Evolutionary conservation across 2,329 filamentous ascomycete species (phyloP).

Genomic region (Cordyceps tenuipes): DNA sequence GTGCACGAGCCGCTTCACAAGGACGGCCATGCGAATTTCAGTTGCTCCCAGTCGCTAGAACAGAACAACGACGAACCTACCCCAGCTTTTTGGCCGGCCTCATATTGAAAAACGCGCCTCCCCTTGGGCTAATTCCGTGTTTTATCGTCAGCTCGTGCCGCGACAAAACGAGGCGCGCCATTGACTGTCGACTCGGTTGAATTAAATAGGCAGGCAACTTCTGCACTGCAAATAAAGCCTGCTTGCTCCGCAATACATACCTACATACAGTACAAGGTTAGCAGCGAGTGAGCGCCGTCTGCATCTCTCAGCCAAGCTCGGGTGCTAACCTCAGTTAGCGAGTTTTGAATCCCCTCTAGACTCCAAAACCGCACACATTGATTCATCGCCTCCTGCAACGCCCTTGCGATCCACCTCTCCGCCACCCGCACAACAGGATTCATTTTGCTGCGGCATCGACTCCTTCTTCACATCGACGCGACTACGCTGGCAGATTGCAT

Average conservation of each 20-base stretch:
- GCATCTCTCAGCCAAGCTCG: neutral
- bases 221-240: neutral
- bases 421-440: neutral
- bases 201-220: neutral
- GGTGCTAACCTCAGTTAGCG: neutral
- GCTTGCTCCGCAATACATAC: neutral
- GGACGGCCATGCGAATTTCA: slow-evolving; percentile 12
- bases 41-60: neutral
- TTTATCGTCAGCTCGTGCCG: neutral
- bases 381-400: slow-evolving; percentile 3
- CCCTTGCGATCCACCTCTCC: neutral
- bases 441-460: neutral
- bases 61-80: neutral
- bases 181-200: neutral
- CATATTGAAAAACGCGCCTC: neutral
- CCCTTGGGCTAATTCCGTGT: neutral
- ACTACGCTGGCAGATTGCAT: neutral
- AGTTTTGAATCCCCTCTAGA: slow-evolving; percentile 8
- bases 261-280: too few relatives aligned
- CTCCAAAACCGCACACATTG: neutral
- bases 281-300: neutral
- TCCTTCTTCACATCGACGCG: neutral
- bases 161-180: neutral
- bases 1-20: neutral
- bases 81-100: slow-evolving; percentile 5